Conservation (phyloP, 129 eudicot species). For the Flaveria ramosissima region DNA sequence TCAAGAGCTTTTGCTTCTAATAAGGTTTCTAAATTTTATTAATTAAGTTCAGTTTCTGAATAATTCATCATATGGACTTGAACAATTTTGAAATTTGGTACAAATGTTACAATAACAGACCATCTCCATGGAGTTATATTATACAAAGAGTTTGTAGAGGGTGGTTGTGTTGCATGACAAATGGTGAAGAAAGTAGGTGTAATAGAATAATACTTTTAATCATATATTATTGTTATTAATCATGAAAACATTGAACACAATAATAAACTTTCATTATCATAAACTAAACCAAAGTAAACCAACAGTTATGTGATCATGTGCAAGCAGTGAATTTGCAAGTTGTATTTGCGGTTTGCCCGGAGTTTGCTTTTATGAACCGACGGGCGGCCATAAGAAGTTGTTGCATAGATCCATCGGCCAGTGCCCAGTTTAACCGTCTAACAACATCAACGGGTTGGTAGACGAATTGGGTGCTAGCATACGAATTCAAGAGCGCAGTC, state of each 20-base stretch:
- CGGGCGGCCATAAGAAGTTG: constrained; percentile 56
- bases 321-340: constrained; percentile 61
- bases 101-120: too few relatives aligned
- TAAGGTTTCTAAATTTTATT: too few relatives aligned
- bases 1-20: too few relatives aligned
- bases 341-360: constrained; percentile 48
- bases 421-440: constrained; percentile 48
- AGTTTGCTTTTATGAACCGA: constrained; percentile 72
- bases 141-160: too few relatives aligned
- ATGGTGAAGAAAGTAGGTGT: background rate
- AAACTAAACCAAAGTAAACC: background rate
- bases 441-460: constrained; percentile 51
- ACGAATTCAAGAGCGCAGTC: constrained; percentile 79
- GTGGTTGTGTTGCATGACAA: too few relatives aligned
- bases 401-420: constrained; percentile 38
- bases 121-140: too few relatives aligned
- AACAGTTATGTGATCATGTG: constrained; percentile 18
- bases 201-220: background rate
- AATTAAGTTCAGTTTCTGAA: too few relatives aligned
- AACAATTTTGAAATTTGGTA: too few relatives aligned
- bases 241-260: background rate
- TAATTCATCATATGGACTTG: background rate
- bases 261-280: background rate
- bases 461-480: constrained; percentile 49
- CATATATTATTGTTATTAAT: background rate